Percentiles rank a stretch among this genome's conserved stretches.
Conservation (phyloP, 2,329 filamentous ascomycete genomes). For the Exophiala viscosa region DNA sequence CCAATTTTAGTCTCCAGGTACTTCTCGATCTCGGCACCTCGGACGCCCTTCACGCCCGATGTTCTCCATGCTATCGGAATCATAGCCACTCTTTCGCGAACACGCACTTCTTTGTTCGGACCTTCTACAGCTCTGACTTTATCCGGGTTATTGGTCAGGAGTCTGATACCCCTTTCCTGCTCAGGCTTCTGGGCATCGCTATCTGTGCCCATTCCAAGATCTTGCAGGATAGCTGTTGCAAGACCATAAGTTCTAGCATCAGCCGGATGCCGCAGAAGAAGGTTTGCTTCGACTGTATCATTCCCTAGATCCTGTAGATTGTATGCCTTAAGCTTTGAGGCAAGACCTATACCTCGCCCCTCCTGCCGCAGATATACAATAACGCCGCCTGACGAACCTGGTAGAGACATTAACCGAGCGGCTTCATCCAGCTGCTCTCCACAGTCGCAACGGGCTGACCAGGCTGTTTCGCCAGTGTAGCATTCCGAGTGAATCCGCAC, state of each 20-base stretch:
- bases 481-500: conserved; percentile 97
- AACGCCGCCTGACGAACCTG: conserved; percentile 65
- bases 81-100: conserved; percentile 91
- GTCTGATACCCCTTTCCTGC: conserved; percentile 53
- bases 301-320: conserved; percentile 94
- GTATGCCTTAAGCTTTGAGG: conserved; percentile 96
- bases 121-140: conserved; percentile 95
- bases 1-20: conserved; percentile 95
- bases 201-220: conserved; percentile 69
- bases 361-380: conserved; percentile 96
- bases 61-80: conserved; percentile 87
- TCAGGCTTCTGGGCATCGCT: conserved; percentile 36
- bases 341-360: conserved; percentile 88
- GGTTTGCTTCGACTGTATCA: conserved; percentile 96
- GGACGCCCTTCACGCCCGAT: conserved; percentile 72
- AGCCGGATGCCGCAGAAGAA: conserved; percentile 84
- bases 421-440: conserved; percentile 97
- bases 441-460: conserved; percentile 96
- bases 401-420: conserved; percentile 82
- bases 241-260: conserved; percentile 93
- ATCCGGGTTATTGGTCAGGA: conserved; percentile 96
- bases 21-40: conserved; percentile 83
- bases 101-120: conserved; percentile 78
- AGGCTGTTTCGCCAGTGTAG: conserved; percentile 97
- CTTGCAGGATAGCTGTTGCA: conserved; percentile 89